These are phyloP conservation scores for Hippophae tibetana DNA, from an alignment of 306 rosid species.

Conservation along the genomic window DNA sequence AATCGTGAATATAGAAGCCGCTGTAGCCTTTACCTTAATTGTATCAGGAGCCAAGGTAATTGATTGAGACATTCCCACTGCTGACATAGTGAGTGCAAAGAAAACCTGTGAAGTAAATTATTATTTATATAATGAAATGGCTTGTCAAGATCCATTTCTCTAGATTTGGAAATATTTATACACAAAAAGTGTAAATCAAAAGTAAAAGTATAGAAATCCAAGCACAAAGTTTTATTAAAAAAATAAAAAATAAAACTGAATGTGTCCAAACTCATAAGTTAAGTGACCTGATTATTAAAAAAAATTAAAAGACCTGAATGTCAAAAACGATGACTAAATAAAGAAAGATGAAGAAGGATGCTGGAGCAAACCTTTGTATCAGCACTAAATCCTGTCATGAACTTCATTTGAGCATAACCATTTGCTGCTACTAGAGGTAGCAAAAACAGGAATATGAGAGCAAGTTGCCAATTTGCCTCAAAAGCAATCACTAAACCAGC, in stretches of 20 bases:
- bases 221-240: too few relatives aligned
- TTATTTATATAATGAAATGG: not conserved
- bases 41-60: slow-evolving; percentile 36
- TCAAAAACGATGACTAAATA: not conserved
- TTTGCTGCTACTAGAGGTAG: slow-evolving; percentile 43
- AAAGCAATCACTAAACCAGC: slow-evolving; percentile 57
- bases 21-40: slow-evolving; percentile 45
- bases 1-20: slow-evolving; percentile 49
- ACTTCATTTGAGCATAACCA: slow-evolving; percentile 43
- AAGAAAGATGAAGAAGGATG: not conserved
- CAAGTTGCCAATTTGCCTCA: slow-evolving; percentile 54
- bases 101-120: slow-evolving; percentile 35
- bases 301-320: too few relatives aligned
- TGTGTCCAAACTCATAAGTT: too few relatives aligned
- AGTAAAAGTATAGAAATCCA: too few relatives aligned
- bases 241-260: too few relatives aligned
- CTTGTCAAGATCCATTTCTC: too few relatives aligned
- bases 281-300: too few relatives aligned
- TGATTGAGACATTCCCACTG: slow-evolving; percentile 38
- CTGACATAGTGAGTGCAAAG: slow-evolving; percentile 41
- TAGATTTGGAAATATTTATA: too few relatives aligned
- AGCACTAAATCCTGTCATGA: slow-evolving; percentile 51
- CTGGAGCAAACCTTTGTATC: slow-evolving; percentile 49
- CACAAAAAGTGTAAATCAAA: too few relatives aligned
- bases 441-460: slow-evolving; percentile 47